phyloP scores from a whole-genome alignment of 2,329 filamentous ascomycete species.

The Trichophyton simii region DNA sequence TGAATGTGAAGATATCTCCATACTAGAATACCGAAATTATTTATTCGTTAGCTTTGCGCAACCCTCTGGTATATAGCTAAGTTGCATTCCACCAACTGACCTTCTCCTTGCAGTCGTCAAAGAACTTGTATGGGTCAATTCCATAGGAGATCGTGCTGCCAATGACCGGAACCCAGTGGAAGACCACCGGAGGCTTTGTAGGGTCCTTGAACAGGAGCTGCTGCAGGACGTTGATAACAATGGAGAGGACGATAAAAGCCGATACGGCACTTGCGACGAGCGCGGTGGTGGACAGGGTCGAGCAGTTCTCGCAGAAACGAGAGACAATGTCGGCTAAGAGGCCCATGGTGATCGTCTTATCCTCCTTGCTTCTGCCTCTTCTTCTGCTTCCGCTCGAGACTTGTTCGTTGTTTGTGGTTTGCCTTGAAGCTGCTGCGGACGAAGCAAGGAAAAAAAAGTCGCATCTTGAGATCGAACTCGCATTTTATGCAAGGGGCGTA shows the following conservation, averaged over 20 bases:
- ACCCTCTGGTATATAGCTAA: too few relatives aligned
- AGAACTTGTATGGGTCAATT: slow-evolving; percentile 63
- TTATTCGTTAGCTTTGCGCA: neutral
- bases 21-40: slow-evolving; percentile 42
- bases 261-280: slow-evolving; percentile 34
- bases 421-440: too few relatives aligned
- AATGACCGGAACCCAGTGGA: slow-evolving; percentile 57
- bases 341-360: slow-evolving; percentile 32
- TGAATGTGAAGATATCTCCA: slow-evolving; percentile 80
- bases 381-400: slow-evolving; percentile 7
- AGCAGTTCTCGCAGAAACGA: slow-evolving; percentile 35
- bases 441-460: neutral
- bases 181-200: slow-evolving; percentile 59
- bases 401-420: neutral
- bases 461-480: neutral
- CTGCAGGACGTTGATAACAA: slow-evolving; percentile 65
- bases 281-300: slow-evolving; percentile 35
- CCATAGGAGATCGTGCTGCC: slow-evolving; percentile 90
- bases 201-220: slow-evolving; percentile 73
- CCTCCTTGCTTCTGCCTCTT: slow-evolving; percentile 6
- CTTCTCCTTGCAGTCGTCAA: slow-evolving; percentile 57
- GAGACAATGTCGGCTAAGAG: slow-evolving; percentile 38
- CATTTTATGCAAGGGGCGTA: slow-evolving; percentile 1
- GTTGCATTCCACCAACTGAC: slow-evolving; percentile 32
- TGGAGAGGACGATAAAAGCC: slow-evolving; percentile 41